These are phyloP conservation scores for Fusarium sp. DNA, from an alignment of 2,329 filamentous ascomycete genomes.

Conservation along the genomic window DNA sequence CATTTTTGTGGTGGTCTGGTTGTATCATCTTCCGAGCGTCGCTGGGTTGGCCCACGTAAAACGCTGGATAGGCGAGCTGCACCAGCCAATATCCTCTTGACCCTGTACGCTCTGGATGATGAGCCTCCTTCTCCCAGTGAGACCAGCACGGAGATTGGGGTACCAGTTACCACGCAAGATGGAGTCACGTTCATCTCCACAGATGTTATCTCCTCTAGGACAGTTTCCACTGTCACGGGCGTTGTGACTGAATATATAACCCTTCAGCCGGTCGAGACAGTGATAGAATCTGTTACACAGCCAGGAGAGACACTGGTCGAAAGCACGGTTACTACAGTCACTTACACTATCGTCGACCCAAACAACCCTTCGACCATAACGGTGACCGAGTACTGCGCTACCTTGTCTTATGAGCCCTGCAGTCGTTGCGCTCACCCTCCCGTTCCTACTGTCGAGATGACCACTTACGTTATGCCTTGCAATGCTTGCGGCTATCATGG, in stretches of 20 bases:
- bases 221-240: fast-evolving
- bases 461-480: neutral
- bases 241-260: fast-evolving
- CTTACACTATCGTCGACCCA: neutral
- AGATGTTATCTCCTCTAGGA: fast-evolving
- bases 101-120: neutral
- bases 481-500: neutral
- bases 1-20: neutral
- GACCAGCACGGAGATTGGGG: fast-evolving
- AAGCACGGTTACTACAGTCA: neutral
- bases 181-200: neutral
- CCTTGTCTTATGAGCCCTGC: neutral
- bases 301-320: neutral
- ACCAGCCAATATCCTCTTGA: neutral
- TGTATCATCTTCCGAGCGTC: neutral
- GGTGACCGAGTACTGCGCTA: neutral
- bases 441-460: neutral
- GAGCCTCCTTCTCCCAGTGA: fast-evolving
- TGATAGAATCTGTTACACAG: neutral
- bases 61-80: neutral
- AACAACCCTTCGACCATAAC: neutral
- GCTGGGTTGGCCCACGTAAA: neutral
- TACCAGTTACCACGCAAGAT: neutral
- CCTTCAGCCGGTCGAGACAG: neutral
- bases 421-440: neutral